A percentile compares a stretch with the other conserved stretches of the same genome.
phyloP scores from a whole-genome alignment of 768 basidiomycete species.

The Panaeolus papilionaceus region DNA sequence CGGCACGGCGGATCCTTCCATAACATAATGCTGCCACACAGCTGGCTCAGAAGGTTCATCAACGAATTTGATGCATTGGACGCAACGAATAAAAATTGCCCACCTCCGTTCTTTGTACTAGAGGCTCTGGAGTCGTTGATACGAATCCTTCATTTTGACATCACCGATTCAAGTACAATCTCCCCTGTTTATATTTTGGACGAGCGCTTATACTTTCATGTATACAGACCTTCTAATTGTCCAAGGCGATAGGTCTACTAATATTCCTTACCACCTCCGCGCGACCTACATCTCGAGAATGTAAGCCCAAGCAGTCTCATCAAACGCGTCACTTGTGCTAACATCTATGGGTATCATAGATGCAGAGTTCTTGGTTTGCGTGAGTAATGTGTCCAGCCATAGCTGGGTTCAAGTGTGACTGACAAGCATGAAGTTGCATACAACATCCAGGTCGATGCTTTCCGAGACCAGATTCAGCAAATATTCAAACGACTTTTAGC shows the following conservation, averaged over 20 bases:
- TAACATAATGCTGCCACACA: conserved; percentile 14
- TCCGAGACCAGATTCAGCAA: not conserved
- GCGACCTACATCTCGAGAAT: not conserved
- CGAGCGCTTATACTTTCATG: not conserved
- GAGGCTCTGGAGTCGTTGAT: not conserved
- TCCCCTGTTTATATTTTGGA: not conserved
- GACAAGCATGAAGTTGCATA: not conserved
- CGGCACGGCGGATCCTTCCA: conserved; percentile 11
- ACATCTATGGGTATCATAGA: not conserved
- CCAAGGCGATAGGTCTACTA: not conserved
- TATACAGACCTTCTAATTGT: not conserved
- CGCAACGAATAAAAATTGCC: not conserved
- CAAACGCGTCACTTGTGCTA: not conserved
- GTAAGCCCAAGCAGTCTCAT: not conserved
- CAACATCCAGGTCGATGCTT: not conserved
- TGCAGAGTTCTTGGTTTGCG: conserved; percentile 1
- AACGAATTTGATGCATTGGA: not conserved
- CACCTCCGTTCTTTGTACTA: not conserved
- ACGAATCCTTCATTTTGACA: not conserved
- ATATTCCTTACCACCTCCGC: not conserved
- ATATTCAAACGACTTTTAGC: not conserved
- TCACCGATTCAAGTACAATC: not conserved
- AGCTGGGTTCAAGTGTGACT: not conserved
- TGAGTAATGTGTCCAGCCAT: not conserved
- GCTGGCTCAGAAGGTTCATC: conserved; percentile 15